Conservation (phyloP, 805 yeast species). For the Priceomyces fermenticarens region DNA sequence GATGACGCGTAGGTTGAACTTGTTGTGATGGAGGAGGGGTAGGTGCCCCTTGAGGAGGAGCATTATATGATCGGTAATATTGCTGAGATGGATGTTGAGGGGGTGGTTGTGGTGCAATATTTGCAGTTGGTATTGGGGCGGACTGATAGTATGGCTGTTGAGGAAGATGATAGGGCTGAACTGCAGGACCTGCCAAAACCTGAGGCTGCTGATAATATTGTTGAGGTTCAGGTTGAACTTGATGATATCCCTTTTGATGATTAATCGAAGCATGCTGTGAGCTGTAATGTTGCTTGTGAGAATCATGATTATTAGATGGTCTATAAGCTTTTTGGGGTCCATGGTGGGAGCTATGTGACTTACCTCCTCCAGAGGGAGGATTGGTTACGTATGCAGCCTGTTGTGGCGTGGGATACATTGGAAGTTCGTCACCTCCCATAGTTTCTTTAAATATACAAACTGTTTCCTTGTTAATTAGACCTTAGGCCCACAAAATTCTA, state of each 20-base stretch:
- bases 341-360: background rate
- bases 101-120: slow-evolving; percentile 2
- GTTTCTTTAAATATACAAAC: background rate
- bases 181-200: slow-evolving; percentile 6
- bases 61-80: slow-evolving; percentile 9
- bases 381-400: slow-evolving; percentile 35
- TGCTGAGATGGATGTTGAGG: slow-evolving; percentile 10
- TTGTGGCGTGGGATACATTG: slow-evolving; percentile 44
- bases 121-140: slow-evolving; percentile 8
- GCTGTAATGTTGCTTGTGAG: slow-evolving; percentile 8
- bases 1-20: slow-evolving; percentile 1
- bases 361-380: slow-evolving; percentile 5
- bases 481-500: too few species aligned
- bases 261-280: slow-evolving; percentile 9
- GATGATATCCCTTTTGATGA: slow-evolving; percentile 9
- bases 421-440: slow-evolving; percentile 37
- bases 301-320: slow-evolving; percentile 11
- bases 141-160: slow-evolving; percentile 11
- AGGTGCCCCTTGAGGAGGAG: slow-evolving; percentile 10
- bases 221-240: slow-evolving; percentile 10
- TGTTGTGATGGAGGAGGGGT: slow-evolving; percentile 9
- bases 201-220: slow-evolving; percentile 11
- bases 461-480: background rate
- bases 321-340: slow-evolving; percentile 7
- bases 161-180: slow-evolving; percentile 10